Evolutionary conservation across 345 rosid genomes (phyloP).

Genomic region (Adansonia digitata): DNA sequence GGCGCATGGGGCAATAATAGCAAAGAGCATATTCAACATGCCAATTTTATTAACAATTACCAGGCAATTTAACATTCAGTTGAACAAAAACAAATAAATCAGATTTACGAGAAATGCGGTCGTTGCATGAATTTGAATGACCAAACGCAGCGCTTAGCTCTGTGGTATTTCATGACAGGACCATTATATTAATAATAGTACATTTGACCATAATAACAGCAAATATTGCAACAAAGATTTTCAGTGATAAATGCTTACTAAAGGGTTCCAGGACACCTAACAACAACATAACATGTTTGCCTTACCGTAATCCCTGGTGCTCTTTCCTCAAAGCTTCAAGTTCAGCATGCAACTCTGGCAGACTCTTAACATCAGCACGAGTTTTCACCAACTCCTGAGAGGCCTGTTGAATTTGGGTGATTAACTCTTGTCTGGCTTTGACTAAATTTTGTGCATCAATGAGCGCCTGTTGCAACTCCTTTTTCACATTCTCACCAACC

Average conservation of each 20-base stretch:
- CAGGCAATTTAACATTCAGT: neutral
- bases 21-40: neutral
- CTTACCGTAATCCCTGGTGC: constrained; percentile 67
- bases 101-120: neutral
- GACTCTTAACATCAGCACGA: constrained; percentile 37
- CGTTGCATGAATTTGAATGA: neutral
- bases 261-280: neutral
- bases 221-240: neutral
- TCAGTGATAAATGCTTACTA: neutral
- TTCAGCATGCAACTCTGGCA: constrained; percentile 49
- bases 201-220: neutral
- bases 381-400: constrained; percentile 51
- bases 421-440: constrained; percentile 53
- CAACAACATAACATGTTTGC: constrained; percentile 4
- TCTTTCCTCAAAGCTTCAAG: constrained; percentile 62
- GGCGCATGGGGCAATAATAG: neutral
- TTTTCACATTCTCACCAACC: constrained; percentile 59
- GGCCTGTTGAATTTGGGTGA: constrained; percentile 48
- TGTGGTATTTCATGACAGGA: neutral
- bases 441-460: constrained; percentile 62
- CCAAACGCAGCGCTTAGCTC: neutral
- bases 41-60: neutral
- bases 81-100: neutral
- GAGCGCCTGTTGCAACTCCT: constrained; percentile 65
- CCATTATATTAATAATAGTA: neutral